Percentiles rank a stretch among this genome's conserved stretches.
These are phyloP conservation scores for Aethionema arabicum DNA, from an alignment of 345 rosid genomes.

Conservation along the genomic window DNA sequence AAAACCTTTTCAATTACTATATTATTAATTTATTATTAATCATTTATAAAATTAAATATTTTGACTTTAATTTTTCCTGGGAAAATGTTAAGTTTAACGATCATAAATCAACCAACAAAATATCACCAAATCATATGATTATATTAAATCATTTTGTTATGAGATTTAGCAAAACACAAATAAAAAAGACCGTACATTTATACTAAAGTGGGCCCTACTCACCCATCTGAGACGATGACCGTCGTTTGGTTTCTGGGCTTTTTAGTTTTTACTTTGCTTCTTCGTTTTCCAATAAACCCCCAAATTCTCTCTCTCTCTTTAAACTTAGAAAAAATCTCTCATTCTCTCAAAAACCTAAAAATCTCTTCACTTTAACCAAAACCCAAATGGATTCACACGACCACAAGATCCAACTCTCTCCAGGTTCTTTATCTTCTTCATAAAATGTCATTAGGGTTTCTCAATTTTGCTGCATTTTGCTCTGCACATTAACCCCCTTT, in stretches of 20 bases:
- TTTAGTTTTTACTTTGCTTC: constrained; percentile 32
- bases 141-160: neutral
- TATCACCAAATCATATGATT: too few relatives aligned
- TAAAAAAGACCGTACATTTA: constrained; percentile 15
- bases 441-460: constrained; percentile 20
- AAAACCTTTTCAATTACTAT: too few relatives aligned
- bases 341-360: constrained; percentile 23
- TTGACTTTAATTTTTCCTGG: too few relatives aligned
- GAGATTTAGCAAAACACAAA: constrained; percentile 17
- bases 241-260: constrained; percentile 30
- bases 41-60: too few relatives aligned
- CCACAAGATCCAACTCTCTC: constrained; percentile 24
- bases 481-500: too few relatives aligned
- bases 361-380: constrained; percentile 7
- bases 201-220: constrained; percentile 21
- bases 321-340: neutral
- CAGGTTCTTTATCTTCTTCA: constrained; percentile 20
- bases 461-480: too few relatives aligned
- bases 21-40: too few relatives aligned
- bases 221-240: neutral
- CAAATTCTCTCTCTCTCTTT: constrained; percentile 6
- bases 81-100: too few relatives aligned
- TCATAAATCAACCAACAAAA: too few relatives aligned
- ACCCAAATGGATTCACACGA: constrained; percentile 31
- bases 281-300: constrained; percentile 25